phyloP scores from a whole-genome alignment of 2,329 filamentous ascomycete species.

The Paecilomyces variotii region DNA sequence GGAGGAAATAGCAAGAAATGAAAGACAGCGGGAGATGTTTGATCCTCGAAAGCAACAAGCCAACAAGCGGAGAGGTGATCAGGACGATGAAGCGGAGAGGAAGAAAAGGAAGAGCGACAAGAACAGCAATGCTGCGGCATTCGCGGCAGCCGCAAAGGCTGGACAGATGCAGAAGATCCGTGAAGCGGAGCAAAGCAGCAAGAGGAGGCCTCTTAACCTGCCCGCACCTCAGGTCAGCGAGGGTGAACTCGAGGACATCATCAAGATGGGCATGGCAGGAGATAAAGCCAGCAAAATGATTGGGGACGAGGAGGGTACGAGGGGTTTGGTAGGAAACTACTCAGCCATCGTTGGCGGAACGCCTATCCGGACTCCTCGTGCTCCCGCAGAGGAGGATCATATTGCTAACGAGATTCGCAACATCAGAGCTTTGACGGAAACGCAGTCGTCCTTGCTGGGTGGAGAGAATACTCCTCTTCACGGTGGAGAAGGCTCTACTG shows the following conservation, averaged over 20 bases:
- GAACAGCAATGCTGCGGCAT: slow-evolving; percentile 63
- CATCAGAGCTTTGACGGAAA: slow-evolving; percentile 83
- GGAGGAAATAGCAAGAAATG: slow-evolving; percentile 74
- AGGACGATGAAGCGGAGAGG: slow-evolving; percentile 68
- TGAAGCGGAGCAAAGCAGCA: slow-evolving; percentile 95
- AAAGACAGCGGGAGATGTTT: slow-evolving; percentile 73
- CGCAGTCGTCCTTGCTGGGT: slow-evolving; percentile 84
- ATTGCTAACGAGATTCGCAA: slow-evolving; percentile 96
- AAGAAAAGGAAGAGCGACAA: slow-evolving; percentile 89
- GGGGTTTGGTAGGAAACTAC: slow-evolving; percentile 82
- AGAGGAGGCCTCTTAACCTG: slow-evolving; percentile 71
- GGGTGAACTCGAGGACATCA: slow-evolving; percentile 88
- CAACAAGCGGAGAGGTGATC: slow-evolving; percentile 88
- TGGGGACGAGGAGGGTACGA: slow-evolving; percentile 69
- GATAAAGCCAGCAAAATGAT: slow-evolving; percentile 73
- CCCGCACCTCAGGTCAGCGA: slow-evolving; percentile 90
- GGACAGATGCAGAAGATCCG: slow-evolving; percentile 90
- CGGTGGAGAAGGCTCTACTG: slow-evolving; percentile 73
- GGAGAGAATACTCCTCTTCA: slow-evolving; percentile 88
- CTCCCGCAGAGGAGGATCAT: slow-evolving; percentile 85
- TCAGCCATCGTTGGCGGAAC: slow-evolving; percentile 69
- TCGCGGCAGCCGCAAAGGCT: slow-evolving; percentile 83
- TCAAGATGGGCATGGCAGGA: slow-evolving; percentile 95
- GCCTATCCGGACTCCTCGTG: slow-evolving; percentile 85
- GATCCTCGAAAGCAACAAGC: slow-evolving; percentile 87